Evolutionary conservation across 108 stramenopile genomes (phyloP), one percentile per base, ranked within the genome.

Genomic region (Stephanodiscus minutulus): DNA sequence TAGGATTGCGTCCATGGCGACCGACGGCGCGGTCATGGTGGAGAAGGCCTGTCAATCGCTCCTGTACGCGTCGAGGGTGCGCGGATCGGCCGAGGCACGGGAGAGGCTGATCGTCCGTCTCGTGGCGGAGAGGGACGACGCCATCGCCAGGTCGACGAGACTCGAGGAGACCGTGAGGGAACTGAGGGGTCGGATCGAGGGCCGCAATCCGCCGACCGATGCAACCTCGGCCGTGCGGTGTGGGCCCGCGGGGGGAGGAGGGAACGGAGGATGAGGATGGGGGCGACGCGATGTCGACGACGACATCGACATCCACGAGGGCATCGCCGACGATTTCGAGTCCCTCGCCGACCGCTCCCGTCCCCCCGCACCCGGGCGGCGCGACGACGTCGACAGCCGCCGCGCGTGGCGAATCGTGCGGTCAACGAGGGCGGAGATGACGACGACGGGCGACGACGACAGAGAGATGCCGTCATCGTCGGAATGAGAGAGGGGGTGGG

Each of bases 61-160:
- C 28, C 18, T 36, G 13, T 33, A 37, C 8, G 36, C 20, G 5
- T 33, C 59, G 5, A 37, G 20, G 10, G 31, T 60, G 59, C 59
- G 36, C 27, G 8, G 25, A 2, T 7, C 59, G 29, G 59, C 31
- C 25, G 36, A 60, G 29, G 20, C 31, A 15, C 59, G 29, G 25
- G 22, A 52, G 50, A 24, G 50, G 50, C 18, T 20, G 6, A 52
- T 52, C n/a, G 3, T 18, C 24, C 17, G 50, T 4, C 20, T 52
- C 20, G 50, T 20, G 50, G 50, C 50, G 22, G 50, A 52, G 50
- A 52, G 22, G 22, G 50, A 52, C 20, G 50, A 52, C 5, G 50
- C 50, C 50, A 7, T 52, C 24, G 17, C 50, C 3, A 52, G 22
- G 50, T 24, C 50, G 22, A 52, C 20, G 17, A 20, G 18, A 20